These are phyloP conservation scores for Letharia columbiana DNA, from an alignment of 495 filamentous ascomycete species.

Conservation along the genomic window DNA sequence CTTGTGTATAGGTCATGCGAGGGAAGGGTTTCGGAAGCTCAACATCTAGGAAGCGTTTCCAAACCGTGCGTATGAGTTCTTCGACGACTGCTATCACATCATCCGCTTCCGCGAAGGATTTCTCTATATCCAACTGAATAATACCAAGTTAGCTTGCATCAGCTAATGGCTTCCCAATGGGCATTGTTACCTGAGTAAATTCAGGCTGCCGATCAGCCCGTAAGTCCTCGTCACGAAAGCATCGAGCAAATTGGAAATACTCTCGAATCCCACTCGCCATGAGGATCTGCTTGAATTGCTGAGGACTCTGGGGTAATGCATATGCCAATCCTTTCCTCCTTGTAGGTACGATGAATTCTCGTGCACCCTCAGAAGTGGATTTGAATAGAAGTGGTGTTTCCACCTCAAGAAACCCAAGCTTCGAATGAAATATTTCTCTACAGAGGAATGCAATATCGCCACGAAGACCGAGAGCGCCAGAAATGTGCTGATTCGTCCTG, in stretches of 20 bases:
- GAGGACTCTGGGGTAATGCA: slow-evolving; percentile 89
- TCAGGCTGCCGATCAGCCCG: slow-evolving; percentile 92
- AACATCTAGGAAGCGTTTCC: slow-evolving; percentile 38
- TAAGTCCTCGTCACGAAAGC: slow-evolving; percentile 92
- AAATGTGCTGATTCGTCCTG: slow-evolving; percentile 55
- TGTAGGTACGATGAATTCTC: slow-evolving; percentile 93
- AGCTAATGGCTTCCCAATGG: neutral
- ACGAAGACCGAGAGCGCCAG: slow-evolving; percentile 54
- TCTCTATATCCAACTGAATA: slow-evolving; percentile 76
- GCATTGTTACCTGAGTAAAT: slow-evolving; percentile 70
- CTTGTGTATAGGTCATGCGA: slow-evolving; percentile 61
- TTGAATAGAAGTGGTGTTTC: slow-evolving; percentile 95
- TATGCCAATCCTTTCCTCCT: slow-evolving; percentile 67
- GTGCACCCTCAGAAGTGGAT: slow-evolving; percentile 90
- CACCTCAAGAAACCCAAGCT: slow-evolving; percentile 59
- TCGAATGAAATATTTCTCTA: slow-evolving; percentile 42
- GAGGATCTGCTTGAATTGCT: slow-evolving; percentile 97
- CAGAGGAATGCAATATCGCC: slow-evolving; percentile 42
- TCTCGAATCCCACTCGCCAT: slow-evolving; percentile 78
- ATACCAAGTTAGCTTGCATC: slow-evolving; percentile 9
- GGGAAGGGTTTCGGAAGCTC: slow-evolving; percentile 36
- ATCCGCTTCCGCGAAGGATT: slow-evolving; percentile 67
- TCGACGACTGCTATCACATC: slow-evolving; percentile 69
- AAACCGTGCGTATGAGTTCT: slow-evolving; percentile 51
- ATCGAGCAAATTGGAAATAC: slow-evolving; percentile 90